Percentiles rank a stretch among this genome's conserved stretches.
Evolutionary conservation across 2,329 filamentous ascomycete species (phyloP).

Genomic region (Lomentospora prolificans): DNA sequence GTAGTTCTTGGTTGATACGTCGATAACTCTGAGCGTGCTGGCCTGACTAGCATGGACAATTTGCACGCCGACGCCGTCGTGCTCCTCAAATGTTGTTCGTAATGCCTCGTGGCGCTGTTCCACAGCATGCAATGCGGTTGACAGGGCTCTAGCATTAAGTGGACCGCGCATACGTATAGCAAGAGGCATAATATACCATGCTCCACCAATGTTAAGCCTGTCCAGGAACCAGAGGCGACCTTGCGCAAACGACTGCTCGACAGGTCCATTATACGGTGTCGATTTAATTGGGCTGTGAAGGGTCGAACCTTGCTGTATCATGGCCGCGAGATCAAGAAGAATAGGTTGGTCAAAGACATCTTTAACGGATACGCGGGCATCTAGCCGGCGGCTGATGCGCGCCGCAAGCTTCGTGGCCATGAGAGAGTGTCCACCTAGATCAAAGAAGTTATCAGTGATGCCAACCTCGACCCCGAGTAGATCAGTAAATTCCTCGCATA

Average conservation of each 20-base stretch:
- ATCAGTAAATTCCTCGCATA: conserved; percentile 11
- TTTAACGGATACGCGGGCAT: background rate
- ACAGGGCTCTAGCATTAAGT: conserved; percentile 11
- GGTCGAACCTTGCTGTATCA: background rate
- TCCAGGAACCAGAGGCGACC: conserved; percentile 16
- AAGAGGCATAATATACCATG: conserved; percentile 14
- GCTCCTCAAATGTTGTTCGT: conserved; percentile 13
- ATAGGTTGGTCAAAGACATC: conserved; percentile 7
- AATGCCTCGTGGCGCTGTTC: conserved; percentile 15
- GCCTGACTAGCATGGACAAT: conserved; percentile 2
- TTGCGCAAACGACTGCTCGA: conserved; percentile 16
- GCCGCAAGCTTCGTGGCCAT: background rate
- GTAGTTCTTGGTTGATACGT: background rate
- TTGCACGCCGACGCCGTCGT: conserved; percentile 10
- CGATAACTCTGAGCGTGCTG: background rate
- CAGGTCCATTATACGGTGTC: conserved; percentile 9
- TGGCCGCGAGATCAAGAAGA: conserved; percentile 1
- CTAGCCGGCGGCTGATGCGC: conserved; percentile 8
- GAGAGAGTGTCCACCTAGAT: conserved; percentile 13
- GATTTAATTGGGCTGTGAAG: background rate
- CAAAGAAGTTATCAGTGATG: conserved; percentile 12
- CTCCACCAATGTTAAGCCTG: conserved; percentile 11
- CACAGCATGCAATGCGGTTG: conserved; percentile 10
- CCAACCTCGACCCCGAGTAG: conserved; percentile 9
- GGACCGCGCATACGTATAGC: conserved; percentile 11